Evolutionary conservation across 2,329 filamentous ascomycete genomes (phyloP), one percentile per base, ranked within the genome.

Genomic region (Fusarium heterosporum): DNA sequence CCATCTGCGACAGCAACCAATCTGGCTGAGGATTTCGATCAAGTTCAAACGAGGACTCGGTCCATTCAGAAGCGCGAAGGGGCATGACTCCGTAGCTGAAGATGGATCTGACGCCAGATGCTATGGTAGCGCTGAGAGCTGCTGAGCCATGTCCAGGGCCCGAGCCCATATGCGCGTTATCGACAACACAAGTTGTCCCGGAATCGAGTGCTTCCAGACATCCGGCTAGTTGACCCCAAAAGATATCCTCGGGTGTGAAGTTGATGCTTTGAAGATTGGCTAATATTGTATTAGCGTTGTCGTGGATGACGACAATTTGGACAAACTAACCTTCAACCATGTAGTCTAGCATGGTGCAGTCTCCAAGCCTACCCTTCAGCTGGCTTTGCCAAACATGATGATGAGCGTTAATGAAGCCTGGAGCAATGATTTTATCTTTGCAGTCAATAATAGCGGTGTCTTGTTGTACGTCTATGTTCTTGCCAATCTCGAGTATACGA

Each of bases 371-470:
- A 0, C 57, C 57, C 7, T 61, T 61, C 3, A 61, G 10, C 6
- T 61, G 57, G 11, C 40, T 61, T 8, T 61, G 58, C 55, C 55
- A 61, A 26, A 61, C 28, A 3, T 61, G 55, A 1, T 61, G 55
- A 14, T 61, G 58, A 0, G 58, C 25, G 3, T 61, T 55, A 1
- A 61, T 38, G 1, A 61, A 55, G 0, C 58, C 48, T 2, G 56
- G 36, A 1, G 36, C 11, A 0, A 61, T n/a, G 0, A 55, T 39
- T 1, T 42, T 61, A 0, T 10, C 26, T 0, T 42, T 1, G 4
- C 56, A 61, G 3, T 47, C 7, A 8, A 61, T 54, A 0, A 2
- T 3, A 1, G 28, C 13, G 1, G n/a, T 9, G 17, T 14, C 10
- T 12, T 14, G 1, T 1, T 29, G 16, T 0, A 13, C 3, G 0